Percentiles rank a stretch among this genome's conserved stretches.
Conservation (phyloP, 495 filamentous ascomycete species). For the Talaromyces borbonicus region DNA sequence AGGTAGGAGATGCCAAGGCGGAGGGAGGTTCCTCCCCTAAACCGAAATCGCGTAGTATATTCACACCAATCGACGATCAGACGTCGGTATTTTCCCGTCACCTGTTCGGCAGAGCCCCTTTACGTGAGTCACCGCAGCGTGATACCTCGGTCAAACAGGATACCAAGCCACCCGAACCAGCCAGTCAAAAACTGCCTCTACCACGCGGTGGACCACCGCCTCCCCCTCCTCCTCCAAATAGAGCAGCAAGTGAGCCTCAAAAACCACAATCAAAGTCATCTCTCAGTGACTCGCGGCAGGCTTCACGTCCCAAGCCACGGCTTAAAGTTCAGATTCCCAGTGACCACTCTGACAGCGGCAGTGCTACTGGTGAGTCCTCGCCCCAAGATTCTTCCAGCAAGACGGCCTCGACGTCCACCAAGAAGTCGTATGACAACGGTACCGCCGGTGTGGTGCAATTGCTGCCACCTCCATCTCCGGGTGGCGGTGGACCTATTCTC, state of each 20-base stretch:
- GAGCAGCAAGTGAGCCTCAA: slow-evolving; percentile 35
- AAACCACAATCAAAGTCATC: slow-evolving; percentile 40
- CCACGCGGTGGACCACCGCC: slow-evolving; percentile 33
- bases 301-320: slow-evolving; percentile 61
- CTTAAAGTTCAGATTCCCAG: slow-evolving; percentile 92
- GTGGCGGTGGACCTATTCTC: slow-evolving; percentile 66
- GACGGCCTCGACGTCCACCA: slow-evolving; percentile 40
- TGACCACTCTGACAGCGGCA: slow-evolving; percentile 76
- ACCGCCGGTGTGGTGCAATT: slow-evolving; percentile 70
- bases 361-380: slow-evolving; percentile 63
- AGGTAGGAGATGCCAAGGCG: slow-evolving; percentile 24
- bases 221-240: slow-evolving; percentile 36
- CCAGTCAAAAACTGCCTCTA: slow-evolving; percentile 14
- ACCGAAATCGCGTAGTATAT: slow-evolving; percentile 83
- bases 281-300: slow-evolving; percentile 54
- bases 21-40: slow-evolving; percentile 48
- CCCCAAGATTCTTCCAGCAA: slow-evolving; percentile 61
- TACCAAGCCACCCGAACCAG: slow-evolving; percentile 10
- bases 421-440: slow-evolving; percentile 45
- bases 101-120: slow-evolving; percentile 50
- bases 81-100: slow-evolving; percentile 81
- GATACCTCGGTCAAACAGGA: slow-evolving; percentile 28
- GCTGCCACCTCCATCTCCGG: slow-evolving; percentile 54
- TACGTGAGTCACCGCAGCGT: slow-evolving; percentile 31
- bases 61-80: slow-evolving; percentile 91